Conservation (phyloP, 2,329 filamentous ascomycete species). For the Fusarium robinianum region DNA sequence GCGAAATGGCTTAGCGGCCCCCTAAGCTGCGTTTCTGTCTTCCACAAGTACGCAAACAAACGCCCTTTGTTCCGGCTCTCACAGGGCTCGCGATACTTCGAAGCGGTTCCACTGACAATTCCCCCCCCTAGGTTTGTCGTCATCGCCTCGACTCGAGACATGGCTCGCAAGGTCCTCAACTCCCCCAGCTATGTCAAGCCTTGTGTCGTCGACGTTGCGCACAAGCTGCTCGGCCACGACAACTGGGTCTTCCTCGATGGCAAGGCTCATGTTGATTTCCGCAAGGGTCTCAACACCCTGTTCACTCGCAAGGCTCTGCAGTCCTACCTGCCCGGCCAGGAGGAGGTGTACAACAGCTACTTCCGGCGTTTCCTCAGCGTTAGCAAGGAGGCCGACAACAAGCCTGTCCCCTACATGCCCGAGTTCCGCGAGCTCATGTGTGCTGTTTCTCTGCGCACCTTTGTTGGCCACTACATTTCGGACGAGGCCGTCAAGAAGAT, state of each 20-base stretch:
- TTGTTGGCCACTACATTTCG: slow-evolving; percentile 93
- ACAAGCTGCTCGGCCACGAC: slow-evolving; percentile 86
- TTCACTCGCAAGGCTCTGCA: slow-evolving; percentile 92
- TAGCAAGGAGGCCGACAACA: slow-evolving; percentile 71
- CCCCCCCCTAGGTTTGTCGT: slow-evolving; percentile 77
- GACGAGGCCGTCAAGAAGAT: slow-evolving; percentile 92
- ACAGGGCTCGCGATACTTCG: not conserved
- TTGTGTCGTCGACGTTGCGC: slow-evolving; percentile 91
- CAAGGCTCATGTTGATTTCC: slow-evolving; percentile 92
- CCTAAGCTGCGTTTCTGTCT: slow-evolving; percentile 95
- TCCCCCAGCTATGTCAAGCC: slow-evolving; percentile 91
- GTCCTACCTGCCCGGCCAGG: slow-evolving; percentile 86
- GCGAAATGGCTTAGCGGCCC: slow-evolving; percentile 90
- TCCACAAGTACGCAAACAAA: slow-evolving; percentile 81
- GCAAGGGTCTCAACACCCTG: slow-evolving; percentile 91
- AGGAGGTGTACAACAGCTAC: slow-evolving; percentile 88
- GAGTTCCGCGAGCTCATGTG: slow-evolving; percentile 94
- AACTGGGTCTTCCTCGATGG: slow-evolving; percentile 99
- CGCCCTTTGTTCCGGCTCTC: not conserved
- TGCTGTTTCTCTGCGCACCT: slow-evolving; percentile 93
- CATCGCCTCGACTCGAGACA: slow-evolving; percentile 91
- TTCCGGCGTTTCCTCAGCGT: slow-evolving; percentile 78
- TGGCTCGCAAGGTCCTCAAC: slow-evolving; percentile 97
- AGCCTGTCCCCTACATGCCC: slow-evolving; percentile 85
- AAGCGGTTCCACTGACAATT: slow-evolving; percentile 14